A percentile compares a stretch with the other conserved stretches of the same genome.
Evolutionary conservation across 768 basidiomycete genomes (phyloP).

Genomic region (Calocybe indica): DNA sequence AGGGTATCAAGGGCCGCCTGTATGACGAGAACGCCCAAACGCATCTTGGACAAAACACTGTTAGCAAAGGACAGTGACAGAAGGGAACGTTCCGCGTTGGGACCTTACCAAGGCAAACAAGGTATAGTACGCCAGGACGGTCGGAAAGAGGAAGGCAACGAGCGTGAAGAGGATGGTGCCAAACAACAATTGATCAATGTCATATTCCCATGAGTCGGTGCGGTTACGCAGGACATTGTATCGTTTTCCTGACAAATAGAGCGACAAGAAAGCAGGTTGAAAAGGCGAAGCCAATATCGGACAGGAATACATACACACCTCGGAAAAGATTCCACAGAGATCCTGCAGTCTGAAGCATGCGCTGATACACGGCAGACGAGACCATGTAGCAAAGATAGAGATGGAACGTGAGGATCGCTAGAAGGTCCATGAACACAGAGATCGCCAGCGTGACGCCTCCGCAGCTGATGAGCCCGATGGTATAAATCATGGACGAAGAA

Average conservation of each 20-base stretch:
- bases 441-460: constrained; percentile 62
- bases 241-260: constrained; percentile 62
- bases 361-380: constrained; percentile 54
- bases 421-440: constrained; percentile 58
- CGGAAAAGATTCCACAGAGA: constrained; percentile 89
- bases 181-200: constrained; percentile 90
- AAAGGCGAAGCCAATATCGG: not conserved
- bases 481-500: constrained; percentile 22
- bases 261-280: not conserved
- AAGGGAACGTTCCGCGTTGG: not conserved
- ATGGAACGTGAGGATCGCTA: constrained; percentile 66
- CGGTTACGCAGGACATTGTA: constrained; percentile 82
- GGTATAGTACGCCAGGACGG: constrained; percentile 79
- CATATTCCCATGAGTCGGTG: constrained; percentile 88
- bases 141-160: constrained; percentile 77
- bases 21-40: constrained; percentile 45
- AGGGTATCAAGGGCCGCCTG: constrained; percentile 60
- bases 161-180: constrained; percentile 88
- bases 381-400: constrained; percentile 64
- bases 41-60: constrained; percentile 30
- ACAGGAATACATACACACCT: constrained; percentile 38
- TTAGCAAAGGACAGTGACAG: not conserved
- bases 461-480: constrained; percentile 30
- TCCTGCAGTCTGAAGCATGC: constrained; percentile 48
- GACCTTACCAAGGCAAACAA: constrained; percentile 65